Conservation (phyloP, 2,329 filamentous ascomycete genomes). For the Lojkania enalia region DNA sequence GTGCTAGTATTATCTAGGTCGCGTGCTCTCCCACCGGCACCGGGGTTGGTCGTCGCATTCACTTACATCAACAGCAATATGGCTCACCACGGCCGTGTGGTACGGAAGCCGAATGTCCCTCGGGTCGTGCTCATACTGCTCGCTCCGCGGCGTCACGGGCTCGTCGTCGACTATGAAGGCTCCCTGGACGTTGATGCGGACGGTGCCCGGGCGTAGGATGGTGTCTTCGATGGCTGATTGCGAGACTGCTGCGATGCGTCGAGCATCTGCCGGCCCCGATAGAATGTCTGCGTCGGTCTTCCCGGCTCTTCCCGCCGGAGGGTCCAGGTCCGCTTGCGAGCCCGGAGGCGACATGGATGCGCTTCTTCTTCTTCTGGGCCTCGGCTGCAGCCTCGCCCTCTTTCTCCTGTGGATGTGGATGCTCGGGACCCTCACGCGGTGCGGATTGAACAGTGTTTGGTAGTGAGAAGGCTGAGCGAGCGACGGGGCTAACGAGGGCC, state of each 20-base stretch:
- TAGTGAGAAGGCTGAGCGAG: conserved; percentile 25
- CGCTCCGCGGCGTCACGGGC: conserved; percentile 53
- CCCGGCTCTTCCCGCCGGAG: conserved; percentile 39
- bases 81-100: conserved; percentile 92
- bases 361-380: conserved; percentile 32
- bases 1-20: not conserved
- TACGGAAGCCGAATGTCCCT: conserved; percentile 96
- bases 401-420: conserved; percentile 33
- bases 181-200: conserved; percentile 94
- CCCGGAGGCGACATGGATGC: conserved; percentile 36
- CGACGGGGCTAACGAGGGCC: conserved; percentile 20
- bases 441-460: conserved; percentile 21
- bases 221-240: conserved; percentile 53
- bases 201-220: conserved; percentile 65
- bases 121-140: conserved; percentile 70
- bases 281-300: conserved; percentile 3
- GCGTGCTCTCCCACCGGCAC: not conserved
- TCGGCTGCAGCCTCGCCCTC: conserved; percentile 44
- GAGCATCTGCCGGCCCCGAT: conserved; percentile 17
- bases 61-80: conserved; percentile 93
- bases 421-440: conserved; percentile 25
- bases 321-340: conserved; percentile 23
- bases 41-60: not conserved
- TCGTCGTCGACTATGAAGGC: conserved; percentile 91
- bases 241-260: conserved; percentile 29